phyloP scores from a whole-genome alignment of 495 filamentous ascomycete genomes.

The Rhypophila decipiens region DNA sequence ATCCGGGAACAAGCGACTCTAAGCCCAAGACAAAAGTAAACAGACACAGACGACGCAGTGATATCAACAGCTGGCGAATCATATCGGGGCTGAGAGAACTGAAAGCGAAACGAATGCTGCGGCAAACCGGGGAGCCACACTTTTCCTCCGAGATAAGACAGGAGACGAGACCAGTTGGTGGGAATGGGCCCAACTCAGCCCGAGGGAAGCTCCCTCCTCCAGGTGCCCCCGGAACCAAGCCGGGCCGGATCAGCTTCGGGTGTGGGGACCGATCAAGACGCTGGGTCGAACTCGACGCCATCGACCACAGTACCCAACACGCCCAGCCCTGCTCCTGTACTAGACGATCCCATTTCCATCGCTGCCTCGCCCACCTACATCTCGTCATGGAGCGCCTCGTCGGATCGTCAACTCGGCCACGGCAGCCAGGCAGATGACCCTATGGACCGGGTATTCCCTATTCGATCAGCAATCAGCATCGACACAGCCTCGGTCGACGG shows the following conservation, averaged over 20 bases:
- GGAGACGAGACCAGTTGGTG: not conserved
- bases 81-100: too few relatives aligned
- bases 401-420: conserved; percentile 20
- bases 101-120: not conserved
- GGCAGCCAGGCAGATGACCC: conserved; percentile 22
- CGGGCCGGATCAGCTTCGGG: not conserved
- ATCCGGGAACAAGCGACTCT: too few relatives aligned
- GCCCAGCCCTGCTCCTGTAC: not conserved
- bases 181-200: not conserved
- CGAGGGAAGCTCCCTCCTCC: not conserved
- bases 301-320: not conserved
- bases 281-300: not conserved
- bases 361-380: conserved; percentile 1
- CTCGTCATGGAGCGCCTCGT: conserved; percentile 21
- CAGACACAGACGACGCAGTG: too few relatives aligned
- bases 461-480: conserved; percentile 74
- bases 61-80: too few relatives aligned
- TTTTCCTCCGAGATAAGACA: not conserved
- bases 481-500: conserved; percentile 38
- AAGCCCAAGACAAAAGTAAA: not conserved
- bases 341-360: not conserved
- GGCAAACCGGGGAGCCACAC: not conserved
- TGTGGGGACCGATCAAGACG: not conserved
- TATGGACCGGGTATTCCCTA: conserved; percentile 71
- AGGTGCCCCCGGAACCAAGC: not conserved